phyloP scores from a whole-genome alignment of 2,329 filamentous ascomycete species.

The Dryadomyces sulphureus region DNA sequence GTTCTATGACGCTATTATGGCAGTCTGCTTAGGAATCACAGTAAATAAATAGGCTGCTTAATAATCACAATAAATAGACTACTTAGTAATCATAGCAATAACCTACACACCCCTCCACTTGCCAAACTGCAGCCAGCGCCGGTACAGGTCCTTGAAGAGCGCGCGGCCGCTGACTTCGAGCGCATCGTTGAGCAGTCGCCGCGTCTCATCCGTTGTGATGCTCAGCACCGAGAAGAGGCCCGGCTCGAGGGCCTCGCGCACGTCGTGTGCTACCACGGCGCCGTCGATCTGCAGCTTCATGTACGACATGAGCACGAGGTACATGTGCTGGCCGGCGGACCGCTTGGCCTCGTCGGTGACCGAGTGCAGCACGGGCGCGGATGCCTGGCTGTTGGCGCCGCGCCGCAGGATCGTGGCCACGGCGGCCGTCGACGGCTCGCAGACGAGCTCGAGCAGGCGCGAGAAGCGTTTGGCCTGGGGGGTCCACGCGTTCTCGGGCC shows the following conservation, averaged over 20 bases:
- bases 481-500: constrained; percentile 17
- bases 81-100: neutral
- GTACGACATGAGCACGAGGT: constrained; percentile 42
- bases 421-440: constrained; percentile 41
- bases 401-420: constrained; percentile 21
- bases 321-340: constrained; percentile 47
- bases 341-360: constrained; percentile 46
- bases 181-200: constrained; percentile 42
- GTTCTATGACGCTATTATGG: no score
- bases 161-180: constrained; percentile 45
- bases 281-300: constrained; percentile 44
- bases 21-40: no score
- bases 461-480: constrained; percentile 31
- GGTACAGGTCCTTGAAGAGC: constrained; percentile 43
- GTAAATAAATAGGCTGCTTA: no score
- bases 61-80: neutral
- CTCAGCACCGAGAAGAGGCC: constrained; percentile 45
- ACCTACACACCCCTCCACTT: constrained; percentile 45
- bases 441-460: constrained; percentile 17
- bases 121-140: constrained; percentile 45
- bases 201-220: constrained; percentile 38
- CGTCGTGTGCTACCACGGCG: constrained; percentile 27
- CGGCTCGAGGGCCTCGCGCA: constrained; percentile 40
- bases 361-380: constrained; percentile 30
- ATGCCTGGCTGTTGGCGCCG: neutral